Conservation (phyloP, 2,329 filamentous ascomycete genomes). For the Daldinia eschscholtzii region DNA sequence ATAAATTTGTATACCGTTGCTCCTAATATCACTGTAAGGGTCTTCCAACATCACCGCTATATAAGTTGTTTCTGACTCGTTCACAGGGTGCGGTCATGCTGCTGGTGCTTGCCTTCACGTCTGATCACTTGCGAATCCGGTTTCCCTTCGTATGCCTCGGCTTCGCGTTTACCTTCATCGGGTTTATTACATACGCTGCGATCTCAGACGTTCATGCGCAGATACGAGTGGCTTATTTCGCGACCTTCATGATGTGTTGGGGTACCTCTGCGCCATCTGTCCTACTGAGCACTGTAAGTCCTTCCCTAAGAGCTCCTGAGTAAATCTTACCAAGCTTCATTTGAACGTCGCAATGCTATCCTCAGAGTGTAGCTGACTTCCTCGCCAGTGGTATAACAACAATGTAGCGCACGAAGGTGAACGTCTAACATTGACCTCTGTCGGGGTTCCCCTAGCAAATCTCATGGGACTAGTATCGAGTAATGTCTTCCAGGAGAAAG, state of each 20-base stretch:
- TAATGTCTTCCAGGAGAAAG: slow-evolving; percentile 75
- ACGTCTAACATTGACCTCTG: slow-evolving; percentile 76
- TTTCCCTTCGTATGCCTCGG: slow-evolving; percentile 81
- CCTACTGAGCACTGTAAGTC: slow-evolving; percentile 61
- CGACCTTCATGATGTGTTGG: slow-evolving; percentile 86
- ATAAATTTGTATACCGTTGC: slow-evolving; percentile 87
- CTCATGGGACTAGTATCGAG: slow-evolving; percentile 78
- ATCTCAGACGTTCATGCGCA: slow-evolving; percentile 72
- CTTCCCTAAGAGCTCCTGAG: not conserved
- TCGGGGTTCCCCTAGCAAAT: slow-evolving; percentile 81
- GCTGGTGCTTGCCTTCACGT: slow-evolving; percentile 77
- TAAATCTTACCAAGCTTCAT: not conserved
- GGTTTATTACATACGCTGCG: slow-evolving; percentile 82
- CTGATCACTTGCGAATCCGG: slow-evolving; percentile 74
- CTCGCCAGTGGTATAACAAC: slow-evolving; percentile 77
- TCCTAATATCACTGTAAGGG: slow-evolving; percentile 73
- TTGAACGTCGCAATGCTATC: not conserved
- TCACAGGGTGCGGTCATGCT: slow-evolving; percentile 74
- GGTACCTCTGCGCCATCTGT: slow-evolving; percentile 81
- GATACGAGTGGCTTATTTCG: slow-evolving; percentile 78
- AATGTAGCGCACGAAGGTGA: slow-evolving; percentile 83
- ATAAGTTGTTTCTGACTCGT: slow-evolving; percentile 15
- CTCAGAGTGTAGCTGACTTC: slow-evolving; percentile 1
- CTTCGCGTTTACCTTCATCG: slow-evolving; percentile 79
- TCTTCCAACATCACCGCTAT: not conserved